These are phyloP conservation scores for Aspergillus homomorphus DNA, from an alignment of 495 filamentous ascomycete genomes.

Conservation along the genomic window DNA sequence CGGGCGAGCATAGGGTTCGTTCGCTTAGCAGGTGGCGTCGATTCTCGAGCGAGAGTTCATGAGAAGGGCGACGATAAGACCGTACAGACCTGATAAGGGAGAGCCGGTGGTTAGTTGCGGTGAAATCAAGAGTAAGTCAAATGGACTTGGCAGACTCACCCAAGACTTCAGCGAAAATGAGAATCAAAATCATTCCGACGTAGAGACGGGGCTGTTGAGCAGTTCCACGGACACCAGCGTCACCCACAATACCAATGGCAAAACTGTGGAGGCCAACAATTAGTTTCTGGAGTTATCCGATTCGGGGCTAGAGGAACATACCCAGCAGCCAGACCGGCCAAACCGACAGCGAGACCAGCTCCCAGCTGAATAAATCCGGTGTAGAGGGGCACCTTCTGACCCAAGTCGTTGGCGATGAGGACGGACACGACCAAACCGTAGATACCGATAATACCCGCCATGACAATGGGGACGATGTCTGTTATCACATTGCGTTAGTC, in stretches of 20 bases:
- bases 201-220: slow-evolving; percentile 96
- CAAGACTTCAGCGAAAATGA: slow-evolving; percentile 99
- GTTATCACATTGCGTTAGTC: slow-evolving; percentile 20
- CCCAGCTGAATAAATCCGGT: slow-evolving; percentile 97
- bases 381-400: slow-evolving; percentile 80
- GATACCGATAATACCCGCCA: slow-evolving; percentile 99
- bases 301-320: slow-evolving; percentile 32
- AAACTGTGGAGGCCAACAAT: slow-evolving; percentile 51
- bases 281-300: slow-evolving; percentile 11
- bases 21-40: slow-evolving; percentile 33
- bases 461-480: slow-evolving; percentile 99
- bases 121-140: background rate
- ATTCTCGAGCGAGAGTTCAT: slow-evolving; percentile 78
- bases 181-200: slow-evolving; percentile 99
- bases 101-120: background rate
- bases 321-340: slow-evolving; percentile 96
- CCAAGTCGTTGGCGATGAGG: slow-evolving; percentile 88
- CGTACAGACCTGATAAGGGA: slow-evolving; percentile 78
- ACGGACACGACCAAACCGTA: slow-evolving; percentile 99
- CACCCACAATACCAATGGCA: slow-evolving; percentile 98
- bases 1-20: slow-evolving; percentile 1
- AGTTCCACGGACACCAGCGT: slow-evolving; percentile 97
- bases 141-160: slow-evolving; percentile 52
- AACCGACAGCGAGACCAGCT: slow-evolving; percentile 92
- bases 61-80: slow-evolving; percentile 94